Evolutionary conservation across 2,329 filamentous ascomycete species (phyloP).

Genomic region (Penicillium sp.): DNA sequence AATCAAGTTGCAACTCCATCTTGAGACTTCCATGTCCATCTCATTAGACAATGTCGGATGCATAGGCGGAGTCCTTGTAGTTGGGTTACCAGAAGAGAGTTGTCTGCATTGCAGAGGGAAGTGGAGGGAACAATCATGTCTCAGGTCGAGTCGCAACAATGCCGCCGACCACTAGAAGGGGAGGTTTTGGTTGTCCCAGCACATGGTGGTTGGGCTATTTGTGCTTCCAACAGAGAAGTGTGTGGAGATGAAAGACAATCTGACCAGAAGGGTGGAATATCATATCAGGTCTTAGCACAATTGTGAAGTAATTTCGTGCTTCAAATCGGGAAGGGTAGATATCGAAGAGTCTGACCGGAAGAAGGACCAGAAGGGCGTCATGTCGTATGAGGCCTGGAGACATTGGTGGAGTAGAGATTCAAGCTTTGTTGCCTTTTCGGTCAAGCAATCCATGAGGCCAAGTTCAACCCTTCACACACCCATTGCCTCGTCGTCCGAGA

Average conservation of each 20-base stretch:
- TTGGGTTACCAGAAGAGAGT: background rate
- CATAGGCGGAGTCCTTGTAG: background rate
- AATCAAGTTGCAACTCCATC: background rate
- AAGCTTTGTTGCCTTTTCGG: background rate
- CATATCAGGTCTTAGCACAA: no score
- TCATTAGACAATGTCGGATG: background rate
- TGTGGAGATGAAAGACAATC: background rate
- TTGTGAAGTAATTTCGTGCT: background rate
- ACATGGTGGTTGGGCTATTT: background rate
- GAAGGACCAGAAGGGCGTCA: background rate
- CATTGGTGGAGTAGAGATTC: background rate
- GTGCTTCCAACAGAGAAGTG: background rate
- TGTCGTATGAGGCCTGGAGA: background rate
- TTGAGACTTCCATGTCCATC: background rate
- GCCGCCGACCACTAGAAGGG: background rate
- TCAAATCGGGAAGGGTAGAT: background rate
- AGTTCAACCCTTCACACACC: constrained; percentile 22
- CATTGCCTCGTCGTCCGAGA: constrained; percentile 33
- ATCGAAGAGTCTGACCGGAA: background rate
- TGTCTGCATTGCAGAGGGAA: background rate
- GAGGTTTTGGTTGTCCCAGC: background rate
- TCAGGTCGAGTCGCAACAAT: background rate
- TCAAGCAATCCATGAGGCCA: background rate
- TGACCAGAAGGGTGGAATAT: background rate
- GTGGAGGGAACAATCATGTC: background rate